Base-by-base conservation (phyloP, 495 filamentous ascomycete genomes). In the Xylaria flabelliformis region DNA sequence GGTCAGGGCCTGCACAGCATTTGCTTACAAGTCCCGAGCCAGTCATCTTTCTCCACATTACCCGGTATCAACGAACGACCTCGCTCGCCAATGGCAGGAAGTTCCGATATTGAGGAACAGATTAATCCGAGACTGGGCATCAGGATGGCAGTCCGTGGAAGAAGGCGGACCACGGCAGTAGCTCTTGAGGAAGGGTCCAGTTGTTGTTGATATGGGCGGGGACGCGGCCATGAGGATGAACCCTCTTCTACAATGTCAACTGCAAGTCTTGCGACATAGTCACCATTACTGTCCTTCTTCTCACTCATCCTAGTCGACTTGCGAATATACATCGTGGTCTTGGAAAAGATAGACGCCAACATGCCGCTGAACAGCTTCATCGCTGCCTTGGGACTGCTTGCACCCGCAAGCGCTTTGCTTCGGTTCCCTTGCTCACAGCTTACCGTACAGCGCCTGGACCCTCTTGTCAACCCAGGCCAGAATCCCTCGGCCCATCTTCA, bases 371-470 rank as follows among this genome's bases (percentile, higher is more conserved):
- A 83, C 51, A 73, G 74, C 24, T 72, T 83, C 53, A 58, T 83
- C 71, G 78, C 81, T 26, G 83, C 80, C 75, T 74, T 81, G n/a
- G 84, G 84, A 77, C 81, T 87, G 32, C 77, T 81, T 32, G 76
- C 84, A 75, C 82, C 84, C 64, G 80, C 82, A 70, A 75, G 76
- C 34, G 83, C 83, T 10, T 75, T 83, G 64, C 79, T 84, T 24
- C 80, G 81, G 19, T 81, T 87, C 71, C 77, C 81, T 73, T 86
- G 84, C 72, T 83, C 84, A 21, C 82, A 82, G 71, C 75, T 86
- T 41, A 83, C 83, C 15, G 82, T 85, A 64, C 76, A 82, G 34
- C 82, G 82, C 21, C 68, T 83, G 7, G 82, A 84, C 55, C 82
- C 82, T 19, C 67, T 84, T 8, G 82, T 84, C 66, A 82, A 80